phyloP scores from a whole-genome alignment of 1,284 basidiomycete genomes.

The Apiotrichum veenhuisii region DNA sequence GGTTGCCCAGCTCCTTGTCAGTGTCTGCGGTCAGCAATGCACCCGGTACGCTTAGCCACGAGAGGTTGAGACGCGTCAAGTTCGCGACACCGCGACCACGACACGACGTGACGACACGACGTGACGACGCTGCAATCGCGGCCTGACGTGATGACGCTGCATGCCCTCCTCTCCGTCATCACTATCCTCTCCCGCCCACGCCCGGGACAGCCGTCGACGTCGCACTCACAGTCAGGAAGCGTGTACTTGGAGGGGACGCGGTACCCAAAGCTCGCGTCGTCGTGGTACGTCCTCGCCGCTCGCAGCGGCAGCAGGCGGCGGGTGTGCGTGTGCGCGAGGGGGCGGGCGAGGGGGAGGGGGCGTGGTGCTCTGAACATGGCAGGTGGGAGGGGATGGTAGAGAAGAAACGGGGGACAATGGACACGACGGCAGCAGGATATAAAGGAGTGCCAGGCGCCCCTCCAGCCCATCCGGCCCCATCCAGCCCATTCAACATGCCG shows the following conservation, averaged over 20 bases:
- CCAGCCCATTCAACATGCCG: neutral
- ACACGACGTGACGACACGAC: neutral
- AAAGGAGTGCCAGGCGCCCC: neutral
- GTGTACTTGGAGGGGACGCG: conserved; percentile 62
- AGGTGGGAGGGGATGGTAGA: neutral
- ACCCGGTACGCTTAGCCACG: neutral
- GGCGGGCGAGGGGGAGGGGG: neutral
- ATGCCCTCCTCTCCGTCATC: no score
- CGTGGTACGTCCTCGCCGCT: conserved; percentile 58
- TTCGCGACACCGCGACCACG: neutral
- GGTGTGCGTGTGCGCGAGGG: neutral
- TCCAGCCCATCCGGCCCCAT: neutral
- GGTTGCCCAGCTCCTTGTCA: conserved; percentile 65
- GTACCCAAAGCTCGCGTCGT: conserved; percentile 72
- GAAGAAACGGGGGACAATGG: neutral
- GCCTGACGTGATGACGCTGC: no score
- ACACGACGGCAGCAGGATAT: no score
- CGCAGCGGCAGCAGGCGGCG: neutral
- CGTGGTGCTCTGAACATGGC: conserved; percentile 16
- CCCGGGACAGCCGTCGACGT: neutral
- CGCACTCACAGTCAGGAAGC: conserved; percentile 68
- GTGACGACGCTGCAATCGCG: no score
- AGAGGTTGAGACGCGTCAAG: neutral
- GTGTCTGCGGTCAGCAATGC: conserved; percentile 57
- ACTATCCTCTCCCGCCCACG: no score